Evolutionary conservation across 2,329 filamentous ascomycete species (phyloP).

Genomic region (Fusarium brevicatenulatum): DNA sequence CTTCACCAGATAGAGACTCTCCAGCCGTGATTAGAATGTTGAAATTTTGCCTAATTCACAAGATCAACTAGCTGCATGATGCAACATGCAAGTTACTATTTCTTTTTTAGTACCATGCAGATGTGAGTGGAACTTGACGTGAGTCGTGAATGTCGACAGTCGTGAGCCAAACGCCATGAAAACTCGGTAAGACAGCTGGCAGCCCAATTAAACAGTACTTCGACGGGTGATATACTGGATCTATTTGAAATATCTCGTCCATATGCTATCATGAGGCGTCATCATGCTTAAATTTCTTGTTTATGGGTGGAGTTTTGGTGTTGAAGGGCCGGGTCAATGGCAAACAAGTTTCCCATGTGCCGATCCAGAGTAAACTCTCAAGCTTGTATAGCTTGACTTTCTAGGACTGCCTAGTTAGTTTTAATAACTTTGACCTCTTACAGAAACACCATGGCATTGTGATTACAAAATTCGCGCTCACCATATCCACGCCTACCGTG

Average conservation of each 20-base stretch:
- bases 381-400: too few species aligned
- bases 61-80: neutral
- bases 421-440: neutral
- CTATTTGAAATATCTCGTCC: accelerated
- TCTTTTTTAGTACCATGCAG: neutral
- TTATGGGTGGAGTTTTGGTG: neutral
- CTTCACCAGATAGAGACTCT: neutral
- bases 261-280: neutral
- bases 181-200: too few species aligned
- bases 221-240: accelerated
- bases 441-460: neutral
- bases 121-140: neutral
- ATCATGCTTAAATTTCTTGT: neutral
- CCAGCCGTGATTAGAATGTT: neutral
- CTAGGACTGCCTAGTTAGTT: accelerated
- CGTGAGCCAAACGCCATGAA: conserved; percentile 2
- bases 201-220: neutral
- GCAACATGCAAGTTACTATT: neutral
- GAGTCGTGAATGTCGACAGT: neutral
- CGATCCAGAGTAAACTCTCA: neutral
- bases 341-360: neutral
- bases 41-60: neutral
- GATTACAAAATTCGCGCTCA: neutral
- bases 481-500: neutral
- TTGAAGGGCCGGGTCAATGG: neutral